phyloP scores from a whole-genome alignment of 2,329 filamentous ascomycete genomes.

The Fusarium equiseti region DNA sequence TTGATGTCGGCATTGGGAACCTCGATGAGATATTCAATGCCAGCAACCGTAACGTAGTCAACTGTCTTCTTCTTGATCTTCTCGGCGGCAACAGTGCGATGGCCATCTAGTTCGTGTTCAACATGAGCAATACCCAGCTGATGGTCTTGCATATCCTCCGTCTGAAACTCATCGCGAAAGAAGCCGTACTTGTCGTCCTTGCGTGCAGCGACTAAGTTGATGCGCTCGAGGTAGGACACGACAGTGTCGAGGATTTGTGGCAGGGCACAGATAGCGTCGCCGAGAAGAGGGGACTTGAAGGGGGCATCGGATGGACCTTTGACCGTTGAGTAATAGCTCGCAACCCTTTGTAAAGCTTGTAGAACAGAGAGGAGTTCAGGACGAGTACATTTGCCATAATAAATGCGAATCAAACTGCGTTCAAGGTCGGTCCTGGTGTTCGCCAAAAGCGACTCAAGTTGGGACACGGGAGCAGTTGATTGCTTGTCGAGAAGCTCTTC shows the following conservation, averaged over 20 bases:
- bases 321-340: slow-evolving; percentile 78
- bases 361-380: slow-evolving; percentile 88
- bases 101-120: slow-evolving; percentile 86
- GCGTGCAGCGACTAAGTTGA: slow-evolving; percentile 85
- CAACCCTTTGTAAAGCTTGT: slow-evolving; percentile 85
- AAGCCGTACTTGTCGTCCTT: slow-evolving; percentile 94
- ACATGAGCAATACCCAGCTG: slow-evolving; percentile 93
- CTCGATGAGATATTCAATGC: slow-evolving; percentile 95
- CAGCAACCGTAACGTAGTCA: slow-evolving; percentile 84
- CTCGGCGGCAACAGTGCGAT: slow-evolving; percentile 77
- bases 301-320: slow-evolving; percentile 74
- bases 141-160: slow-evolving; percentile 87
- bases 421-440: slow-evolving; percentile 86
- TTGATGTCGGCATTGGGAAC: slow-evolving; percentile 86
- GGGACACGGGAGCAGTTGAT: slow-evolving; percentile 76
- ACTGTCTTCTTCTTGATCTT: slow-evolving; percentile 78
- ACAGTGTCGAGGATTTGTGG: slow-evolving; percentile 82
- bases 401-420: slow-evolving; percentile 92
- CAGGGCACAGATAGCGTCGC: slow-evolving; percentile 77
- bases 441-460: slow-evolving; percentile 77
- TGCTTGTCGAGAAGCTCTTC: slow-evolving; percentile 83
- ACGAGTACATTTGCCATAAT: slow-evolving; percentile 94
- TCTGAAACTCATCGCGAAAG: slow-evolving; percentile 89
- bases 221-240: slow-evolving; percentile 81
- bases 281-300: slow-evolving; percentile 78